phyloP scores from a whole-genome alignment of 768 basidiomycete species.

The Tylopilus felleus region DNA sequence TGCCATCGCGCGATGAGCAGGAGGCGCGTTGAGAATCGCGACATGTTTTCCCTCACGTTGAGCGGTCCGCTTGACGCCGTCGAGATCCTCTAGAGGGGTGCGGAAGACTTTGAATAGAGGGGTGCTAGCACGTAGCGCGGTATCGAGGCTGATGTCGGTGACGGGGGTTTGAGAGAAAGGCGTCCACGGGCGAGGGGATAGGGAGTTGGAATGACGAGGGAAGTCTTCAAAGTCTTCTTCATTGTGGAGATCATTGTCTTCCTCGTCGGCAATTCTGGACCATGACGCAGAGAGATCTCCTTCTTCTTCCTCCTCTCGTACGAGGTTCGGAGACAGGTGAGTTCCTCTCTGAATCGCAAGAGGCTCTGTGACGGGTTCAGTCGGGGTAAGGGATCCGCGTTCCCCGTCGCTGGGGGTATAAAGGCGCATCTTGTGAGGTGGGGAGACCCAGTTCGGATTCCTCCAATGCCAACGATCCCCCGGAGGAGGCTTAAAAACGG shows the following conservation, averaged over 20 bases:
- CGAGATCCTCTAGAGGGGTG: slow-evolving; percentile 28
- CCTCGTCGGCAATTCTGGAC: slow-evolving; percentile 8
- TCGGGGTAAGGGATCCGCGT: slow-evolving; percentile 28
- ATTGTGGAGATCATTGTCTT: slow-evolving; percentile 3
- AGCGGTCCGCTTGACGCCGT: slow-evolving; percentile 24
- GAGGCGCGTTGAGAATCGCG: slow-evolving; percentile 26
- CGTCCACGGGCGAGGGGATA: slow-evolving; percentile 25
- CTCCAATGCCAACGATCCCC: slow-evolving; percentile 34
- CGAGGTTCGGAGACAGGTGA: neutral
- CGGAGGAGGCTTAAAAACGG: slow-evolving; percentile 26
- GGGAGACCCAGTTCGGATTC: slow-evolving; percentile 34
- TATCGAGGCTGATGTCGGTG: slow-evolving; percentile 24
- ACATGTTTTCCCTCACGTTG: slow-evolving; percentile 32
- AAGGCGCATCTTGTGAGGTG: slow-evolving; percentile 26
- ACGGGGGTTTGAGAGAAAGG: slow-evolving; percentile 25
- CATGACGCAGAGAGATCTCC: slow-evolving; percentile 2
- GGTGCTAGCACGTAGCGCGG: slow-evolving; percentile 29
- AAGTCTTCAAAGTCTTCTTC: slow-evolving; percentile 12
- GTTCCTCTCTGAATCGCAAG: neutral
- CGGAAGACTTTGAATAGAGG: slow-evolving; percentile 34
- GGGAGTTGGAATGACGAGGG: slow-evolving; percentile 17
- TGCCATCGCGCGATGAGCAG: slow-evolving; percentile 22
- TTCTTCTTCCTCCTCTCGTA: slow-evolving; percentile 16
- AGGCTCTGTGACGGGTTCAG: slow-evolving; percentile 28
- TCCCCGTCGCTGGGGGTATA: slow-evolving; percentile 23